Percentiles rank a stretch among this genome's conserved stretches.
Conservation (phyloP, 768 basidiomycete species). For the Podaxis pistillaris region DNA sequence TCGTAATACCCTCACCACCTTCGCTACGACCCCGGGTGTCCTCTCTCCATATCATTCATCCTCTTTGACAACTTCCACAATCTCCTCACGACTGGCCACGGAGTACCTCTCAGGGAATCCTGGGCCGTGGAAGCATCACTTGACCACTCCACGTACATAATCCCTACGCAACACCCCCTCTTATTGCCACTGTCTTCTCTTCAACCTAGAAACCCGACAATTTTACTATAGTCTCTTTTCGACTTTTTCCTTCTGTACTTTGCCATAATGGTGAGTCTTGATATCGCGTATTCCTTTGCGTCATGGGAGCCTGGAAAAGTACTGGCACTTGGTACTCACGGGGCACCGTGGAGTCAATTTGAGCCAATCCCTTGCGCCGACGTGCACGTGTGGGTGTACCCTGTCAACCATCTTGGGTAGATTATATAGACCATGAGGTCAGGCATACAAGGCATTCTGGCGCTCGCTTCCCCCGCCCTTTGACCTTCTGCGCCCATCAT, state of each 20-base stretch:
- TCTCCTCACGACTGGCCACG: not conserved
- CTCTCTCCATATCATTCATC: not conserved
- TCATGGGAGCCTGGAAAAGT: constrained; percentile 5
- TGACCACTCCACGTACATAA: not conserved
- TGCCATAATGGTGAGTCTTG: not conserved
- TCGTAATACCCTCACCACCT: not conserved
- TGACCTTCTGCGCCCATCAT: constrained; percentile 13
- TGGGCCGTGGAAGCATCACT: constrained; percentile 2
- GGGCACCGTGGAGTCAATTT: constrained; percentile 5
- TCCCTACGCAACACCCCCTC: not conserved
- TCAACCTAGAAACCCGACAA: not conserved
- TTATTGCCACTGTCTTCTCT: not conserved
- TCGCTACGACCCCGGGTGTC: not conserved
- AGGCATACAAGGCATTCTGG: constrained; percentile 11
- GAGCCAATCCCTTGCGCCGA: constrained; percentile 9
- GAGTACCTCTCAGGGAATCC: not conserved
- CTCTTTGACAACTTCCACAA: not conserved
- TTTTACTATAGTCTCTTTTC: not conserved
- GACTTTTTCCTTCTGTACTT: not conserved
- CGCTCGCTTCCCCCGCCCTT: constrained; percentile 13
- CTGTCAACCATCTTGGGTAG: constrained; percentile 18
- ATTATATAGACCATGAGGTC: constrained; percentile 25
- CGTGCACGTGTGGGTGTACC: constrained; percentile 4
- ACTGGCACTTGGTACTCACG: constrained; percentile 1
- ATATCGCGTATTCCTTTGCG: not conserved